phyloP scores from a whole-genome alignment of 139 green algal species.

The Pleodorina starrii region DNA sequence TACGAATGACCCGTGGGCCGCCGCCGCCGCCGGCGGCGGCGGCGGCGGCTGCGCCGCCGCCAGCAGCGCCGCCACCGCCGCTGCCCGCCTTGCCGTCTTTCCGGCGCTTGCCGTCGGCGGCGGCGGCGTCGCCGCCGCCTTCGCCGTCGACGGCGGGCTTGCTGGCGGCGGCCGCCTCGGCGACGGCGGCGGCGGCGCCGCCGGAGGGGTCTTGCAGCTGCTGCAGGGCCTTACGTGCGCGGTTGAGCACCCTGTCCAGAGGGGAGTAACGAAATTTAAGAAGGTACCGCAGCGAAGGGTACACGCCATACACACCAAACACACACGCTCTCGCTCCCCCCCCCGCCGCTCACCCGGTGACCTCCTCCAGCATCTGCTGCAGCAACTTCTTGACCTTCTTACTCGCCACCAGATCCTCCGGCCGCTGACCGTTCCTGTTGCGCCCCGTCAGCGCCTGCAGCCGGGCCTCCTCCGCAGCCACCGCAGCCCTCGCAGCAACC shows the following conservation, averaged over 20 bases:
- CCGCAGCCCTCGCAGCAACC: not conserved
- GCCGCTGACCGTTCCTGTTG: not conserved
- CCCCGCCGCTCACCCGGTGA: not conserved
- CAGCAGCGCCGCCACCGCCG: too few relatives aligned
- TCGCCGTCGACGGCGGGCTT: not conserved
- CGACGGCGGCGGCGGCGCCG: not conserved
- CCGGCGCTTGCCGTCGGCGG: not conserved
- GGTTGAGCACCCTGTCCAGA: not conserved
- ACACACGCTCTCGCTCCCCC: too few relatives aligned
- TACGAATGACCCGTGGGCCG: not conserved
- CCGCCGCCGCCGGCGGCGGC: not conserved
- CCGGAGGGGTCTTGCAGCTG: not conserved
- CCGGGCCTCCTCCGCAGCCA: not conserved
- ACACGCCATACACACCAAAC: too few relatives aligned
- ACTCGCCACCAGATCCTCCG: not conserved
- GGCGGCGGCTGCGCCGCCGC: not conserved
- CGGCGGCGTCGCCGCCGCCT: not conserved
- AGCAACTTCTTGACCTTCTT: not conserved
- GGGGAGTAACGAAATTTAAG: too few relatives aligned
- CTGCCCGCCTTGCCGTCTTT: not conserved
- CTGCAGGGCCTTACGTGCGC: not conserved
- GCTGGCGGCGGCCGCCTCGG: not conserved
- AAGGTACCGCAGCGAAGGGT: too few relatives aligned
- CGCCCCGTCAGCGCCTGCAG: not conserved
- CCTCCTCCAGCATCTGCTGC: not conserved